phyloP scores from a whole-genome alignment of 1,284 basidiomycete species.

The Rhodotorula sp. region DNA sequence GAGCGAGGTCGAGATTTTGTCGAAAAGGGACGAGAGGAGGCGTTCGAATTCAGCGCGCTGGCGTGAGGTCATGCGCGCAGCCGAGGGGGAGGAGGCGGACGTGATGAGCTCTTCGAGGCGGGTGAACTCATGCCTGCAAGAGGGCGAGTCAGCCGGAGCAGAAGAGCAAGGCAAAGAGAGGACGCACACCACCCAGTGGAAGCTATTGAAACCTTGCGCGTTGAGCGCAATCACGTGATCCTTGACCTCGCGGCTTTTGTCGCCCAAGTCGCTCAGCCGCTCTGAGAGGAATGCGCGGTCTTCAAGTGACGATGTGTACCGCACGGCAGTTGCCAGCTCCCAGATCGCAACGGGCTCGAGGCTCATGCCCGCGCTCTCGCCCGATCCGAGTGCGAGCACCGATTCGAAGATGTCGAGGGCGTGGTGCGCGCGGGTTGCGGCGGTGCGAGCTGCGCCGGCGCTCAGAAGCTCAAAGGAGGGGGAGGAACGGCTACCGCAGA shows the following conservation, averaged over 20 bases:
- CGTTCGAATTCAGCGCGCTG: conserved; percentile 12
- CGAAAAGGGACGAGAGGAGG: conserved; percentile 43
- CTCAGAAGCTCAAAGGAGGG: conserved; percentile 5
- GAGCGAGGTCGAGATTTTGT: conserved; percentile 34
- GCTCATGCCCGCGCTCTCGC: conserved; percentile 23
- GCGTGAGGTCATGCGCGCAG: conserved; percentile 7
- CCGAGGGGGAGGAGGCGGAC: conserved; percentile 11
- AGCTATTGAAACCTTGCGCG: conserved; percentile 25
- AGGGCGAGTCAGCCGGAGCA: fast-evolving
- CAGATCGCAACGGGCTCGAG: conserved; percentile 45
- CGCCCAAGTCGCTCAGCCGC: conserved; percentile 38
- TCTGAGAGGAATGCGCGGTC: conserved; percentile 33
- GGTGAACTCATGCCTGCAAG: conserved; percentile 39
- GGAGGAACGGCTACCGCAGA: background rate
- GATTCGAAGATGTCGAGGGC: conserved; percentile 46
- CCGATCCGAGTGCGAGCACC: conserved; percentile 33
- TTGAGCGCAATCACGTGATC: conserved; percentile 40
- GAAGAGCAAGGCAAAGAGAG: background rate
- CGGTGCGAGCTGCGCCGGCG: conserved; percentile 8
- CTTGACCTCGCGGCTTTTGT: conserved; percentile 42
- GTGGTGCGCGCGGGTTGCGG: conserved; percentile 10
- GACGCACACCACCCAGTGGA: conserved; percentile 24
- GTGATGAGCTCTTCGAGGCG: conserved; percentile 44
- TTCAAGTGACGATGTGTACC: conserved; percentile 39
- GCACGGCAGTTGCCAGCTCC: conserved; percentile 45